Percentiles rank a stretch among this genome's conserved stretches.
Evolutionary conservation across 345 rosid genomes (phyloP).

Genomic region (Raphanus sativus): DNA sequence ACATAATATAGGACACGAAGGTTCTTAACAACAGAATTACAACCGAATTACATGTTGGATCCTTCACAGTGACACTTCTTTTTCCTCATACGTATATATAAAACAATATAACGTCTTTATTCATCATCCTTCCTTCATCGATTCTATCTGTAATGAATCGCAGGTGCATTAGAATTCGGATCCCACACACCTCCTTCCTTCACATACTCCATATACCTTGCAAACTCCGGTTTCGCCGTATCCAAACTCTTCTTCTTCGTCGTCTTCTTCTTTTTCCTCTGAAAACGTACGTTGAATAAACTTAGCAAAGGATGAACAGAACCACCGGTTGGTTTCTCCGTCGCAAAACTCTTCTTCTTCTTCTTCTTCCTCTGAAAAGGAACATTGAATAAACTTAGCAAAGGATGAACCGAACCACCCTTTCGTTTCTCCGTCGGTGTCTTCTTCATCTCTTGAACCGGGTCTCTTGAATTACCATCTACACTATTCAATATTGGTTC

Average conservation of each 20-base stretch:
- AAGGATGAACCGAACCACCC: slow-evolving; percentile 57
- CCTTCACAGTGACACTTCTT: too few species aligned
- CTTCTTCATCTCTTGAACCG: slow-evolving; percentile 24
- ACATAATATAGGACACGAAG: too few species aligned
- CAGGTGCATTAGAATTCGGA: slow-evolving; percentile 48
- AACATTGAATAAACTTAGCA: slow-evolving; percentile 54
- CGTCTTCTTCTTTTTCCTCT: slow-evolving; percentile 30
- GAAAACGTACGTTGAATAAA: slow-evolving; percentile 43
- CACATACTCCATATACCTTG: slow-evolving; percentile 68
- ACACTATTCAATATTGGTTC: slow-evolving; percentile 33
- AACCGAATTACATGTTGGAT: too few species aligned
- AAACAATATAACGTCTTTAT: neutral
- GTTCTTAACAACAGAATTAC: too few species aligned
- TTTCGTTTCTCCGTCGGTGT: slow-evolving; percentile 24
- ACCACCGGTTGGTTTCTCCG: slow-evolving; percentile 39
- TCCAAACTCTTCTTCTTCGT: slow-evolving; percentile 48
- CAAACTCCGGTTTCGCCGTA: slow-evolving; percentile 65
- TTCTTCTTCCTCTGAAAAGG: slow-evolving; percentile 30
- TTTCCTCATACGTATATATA: neutral
- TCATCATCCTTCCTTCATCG: neutral
- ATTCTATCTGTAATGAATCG: slow-evolving; percentile 48
- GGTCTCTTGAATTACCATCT: slow-evolving; percentile 30
- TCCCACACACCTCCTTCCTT: slow-evolving; percentile 82
- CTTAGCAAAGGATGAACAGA: slow-evolving; percentile 62
- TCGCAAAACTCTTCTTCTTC: neutral